These are phyloP conservation scores for Pleurotus ostreatus DNA, from an alignment of 768 basidiomycete species.

Conservation along the genomic window DNA sequence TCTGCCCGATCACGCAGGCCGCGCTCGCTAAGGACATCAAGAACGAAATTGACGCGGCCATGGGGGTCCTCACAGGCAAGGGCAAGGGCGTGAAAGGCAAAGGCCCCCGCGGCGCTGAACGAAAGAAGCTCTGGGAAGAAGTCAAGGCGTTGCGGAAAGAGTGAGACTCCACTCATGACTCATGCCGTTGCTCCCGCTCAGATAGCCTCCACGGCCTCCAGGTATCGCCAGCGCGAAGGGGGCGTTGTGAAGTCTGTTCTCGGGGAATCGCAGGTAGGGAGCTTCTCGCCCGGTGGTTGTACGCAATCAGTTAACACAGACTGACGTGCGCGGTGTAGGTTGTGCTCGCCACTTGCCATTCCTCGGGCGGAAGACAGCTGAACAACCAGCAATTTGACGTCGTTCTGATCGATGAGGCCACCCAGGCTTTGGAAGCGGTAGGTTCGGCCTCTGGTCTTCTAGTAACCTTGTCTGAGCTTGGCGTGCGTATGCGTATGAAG, in stretches of 20 bases:
- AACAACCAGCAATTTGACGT: slow-evolving; percentile 82
- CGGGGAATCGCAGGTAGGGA: slow-evolving; percentile 63
- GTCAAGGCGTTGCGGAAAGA: slow-evolving; percentile 88
- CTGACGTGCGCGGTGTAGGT: slow-evolving; percentile 38
- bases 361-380: slow-evolving; percentile 82
- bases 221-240: slow-evolving; percentile 86
- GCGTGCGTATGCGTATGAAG: slow-evolving; percentile 25
- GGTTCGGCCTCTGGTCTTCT: slow-evolving; percentile 17
- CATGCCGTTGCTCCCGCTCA: neutral
- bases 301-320: too few species aligned
- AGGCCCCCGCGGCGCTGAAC: slow-evolving; percentile 62
- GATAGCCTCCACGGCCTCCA: slow-evolving; percentile 23
- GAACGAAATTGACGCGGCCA: slow-evolving; percentile 69
- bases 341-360: slow-evolving; percentile 92
- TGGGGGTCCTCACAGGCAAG: slow-evolving; percentile 64
- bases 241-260: slow-evolving; percentile 82
- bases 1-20: slow-evolving; percentile 38
- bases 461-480: neutral
- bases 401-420: slow-evolving; percentile 95
- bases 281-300: too few species aligned
- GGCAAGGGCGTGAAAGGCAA: slow-evolving; percentile 72
- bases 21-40: slow-evolving; percentile 87
- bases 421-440: slow-evolving; percentile 93
- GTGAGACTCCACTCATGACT: slow-evolving; percentile 37
- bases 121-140: slow-evolving; percentile 84